Conservation (phyloP, 495 filamentous ascomycete genomes). For the Cercophora sp. region DNA sequence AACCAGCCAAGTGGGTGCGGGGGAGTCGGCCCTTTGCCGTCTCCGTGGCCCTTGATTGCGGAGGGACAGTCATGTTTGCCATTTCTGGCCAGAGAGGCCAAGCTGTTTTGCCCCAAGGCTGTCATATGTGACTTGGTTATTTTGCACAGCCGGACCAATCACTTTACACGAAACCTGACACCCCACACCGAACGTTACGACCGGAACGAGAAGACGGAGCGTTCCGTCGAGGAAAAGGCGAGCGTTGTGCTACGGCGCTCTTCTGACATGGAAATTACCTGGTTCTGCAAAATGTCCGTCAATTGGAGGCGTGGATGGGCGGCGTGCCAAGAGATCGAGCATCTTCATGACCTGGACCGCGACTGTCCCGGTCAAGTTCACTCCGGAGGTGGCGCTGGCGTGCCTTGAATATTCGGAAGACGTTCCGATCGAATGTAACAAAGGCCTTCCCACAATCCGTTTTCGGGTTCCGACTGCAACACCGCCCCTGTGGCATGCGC, state of each 20-base stretch:
- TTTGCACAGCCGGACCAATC: slow-evolving; percentile 17
- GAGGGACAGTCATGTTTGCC: neutral
- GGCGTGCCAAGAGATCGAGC: too few relatives aligned
- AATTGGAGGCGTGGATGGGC: slow-evolving; percentile 1
- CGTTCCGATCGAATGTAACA: too few relatives aligned
- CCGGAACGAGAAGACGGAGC: neutral
- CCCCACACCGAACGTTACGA: slow-evolving; percentile 9
- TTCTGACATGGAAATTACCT: neutral
- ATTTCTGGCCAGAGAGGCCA: slow-evolving; percentile 2
- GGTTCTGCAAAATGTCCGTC: neutral
- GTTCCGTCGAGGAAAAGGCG: neutral
- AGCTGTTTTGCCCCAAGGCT: neutral
- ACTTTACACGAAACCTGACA: slow-evolving; percentile 14
- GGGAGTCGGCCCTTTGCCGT: slow-evolving; percentile 8
- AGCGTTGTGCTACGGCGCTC: neutral
- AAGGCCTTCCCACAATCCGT: too few relatives aligned
- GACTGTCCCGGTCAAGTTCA: too few relatives aligned
- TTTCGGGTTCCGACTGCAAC: too few relatives aligned
- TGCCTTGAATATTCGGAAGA: too few relatives aligned
- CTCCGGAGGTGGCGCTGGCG: too few relatives aligned
- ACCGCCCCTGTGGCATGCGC: too few relatives aligned
- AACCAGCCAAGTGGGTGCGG: neutral
- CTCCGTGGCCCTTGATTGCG: neutral
- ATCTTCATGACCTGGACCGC: too few relatives aligned
- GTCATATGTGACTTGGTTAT: too few relatives aligned